phyloP scores from a whole-genome alignment of 345 rosid species.

The Citrus glauca region DNA sequence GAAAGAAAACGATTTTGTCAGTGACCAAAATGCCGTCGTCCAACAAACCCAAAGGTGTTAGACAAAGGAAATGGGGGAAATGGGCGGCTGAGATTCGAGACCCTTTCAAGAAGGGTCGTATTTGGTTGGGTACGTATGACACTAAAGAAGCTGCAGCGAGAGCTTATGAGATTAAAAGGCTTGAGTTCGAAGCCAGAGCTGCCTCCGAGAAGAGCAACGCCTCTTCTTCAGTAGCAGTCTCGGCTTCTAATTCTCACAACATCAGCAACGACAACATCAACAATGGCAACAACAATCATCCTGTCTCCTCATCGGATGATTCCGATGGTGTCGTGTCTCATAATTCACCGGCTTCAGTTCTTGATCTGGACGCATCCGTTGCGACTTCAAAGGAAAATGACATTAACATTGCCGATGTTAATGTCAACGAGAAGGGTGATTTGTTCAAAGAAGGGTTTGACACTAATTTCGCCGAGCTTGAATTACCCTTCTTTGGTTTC shows the following conservation, averaged over 20 bases:
- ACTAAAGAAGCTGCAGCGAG: constrained; percentile 76
- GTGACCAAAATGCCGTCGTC: not conserved
- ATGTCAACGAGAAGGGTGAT: constrained; percentile 20
- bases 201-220: constrained; percentile 31
- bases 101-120: constrained; percentile 51
- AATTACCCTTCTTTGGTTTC: constrained; percentile 44
- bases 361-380: constrained; percentile 46
- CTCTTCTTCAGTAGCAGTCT: constrained; percentile 6
- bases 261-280: not conserved
- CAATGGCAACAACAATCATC: not conserved
- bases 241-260: constrained; percentile 11
- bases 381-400: not conserved
- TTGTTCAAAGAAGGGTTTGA: constrained; percentile 13
- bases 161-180: constrained; percentile 63
- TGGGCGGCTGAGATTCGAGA: constrained; percentile 89
- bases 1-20: constrained; percentile 15
- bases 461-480: constrained; percentile 31
- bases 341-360: constrained; percentile 50
- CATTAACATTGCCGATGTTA: not conserved
- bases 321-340: constrained; percentile 48
- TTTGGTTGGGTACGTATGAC: constrained; percentile 78
- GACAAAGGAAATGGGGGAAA: constrained; percentile 86
- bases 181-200: constrained; percentile 48
- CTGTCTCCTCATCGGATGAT: constrained; percentile 37
- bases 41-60: constrained; percentile 53